phyloP scores from a whole-genome alignment of 306 rosid species.

The Mimosa pudica region DNA sequence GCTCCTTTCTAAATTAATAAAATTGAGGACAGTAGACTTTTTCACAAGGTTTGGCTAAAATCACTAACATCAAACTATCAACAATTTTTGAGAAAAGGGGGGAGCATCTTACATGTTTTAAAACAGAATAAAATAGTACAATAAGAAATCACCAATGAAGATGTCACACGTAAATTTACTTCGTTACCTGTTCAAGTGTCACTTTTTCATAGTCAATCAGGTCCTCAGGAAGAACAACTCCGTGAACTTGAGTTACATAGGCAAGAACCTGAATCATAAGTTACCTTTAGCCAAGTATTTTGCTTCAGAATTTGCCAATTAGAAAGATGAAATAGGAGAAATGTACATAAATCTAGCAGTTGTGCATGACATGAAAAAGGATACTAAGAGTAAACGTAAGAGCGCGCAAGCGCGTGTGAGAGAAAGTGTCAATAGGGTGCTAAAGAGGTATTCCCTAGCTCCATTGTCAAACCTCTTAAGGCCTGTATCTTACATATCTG shows the following conservation, averaged over 20 bases:
- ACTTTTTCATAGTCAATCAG: conserved; percentile 57
- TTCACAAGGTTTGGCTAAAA: conserved; percentile 14
- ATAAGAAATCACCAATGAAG: conserved; percentile 8
- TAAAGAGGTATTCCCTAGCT: neutral
- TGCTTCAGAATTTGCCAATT: conserved; percentile 27
- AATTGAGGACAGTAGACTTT: neutral
- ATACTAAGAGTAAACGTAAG: neutral
- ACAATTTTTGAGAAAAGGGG: conserved; percentile 8
- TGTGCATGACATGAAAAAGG: neutral
- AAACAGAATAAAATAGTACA: conserved; percentile 18
- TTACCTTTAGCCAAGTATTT: conserved; percentile 31
- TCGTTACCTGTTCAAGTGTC: conserved; percentile 66
- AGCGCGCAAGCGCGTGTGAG: too few species aligned
- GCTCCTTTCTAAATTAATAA: neutral
- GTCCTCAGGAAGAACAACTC: conserved; percentile 74
- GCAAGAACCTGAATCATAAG: conserved; percentile 71
- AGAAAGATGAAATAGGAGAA: conserved; percentile 4
- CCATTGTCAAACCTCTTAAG: neutral
- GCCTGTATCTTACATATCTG: neutral
- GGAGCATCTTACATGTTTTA: conserved; percentile 13
- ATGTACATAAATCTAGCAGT: conserved; percentile 21
- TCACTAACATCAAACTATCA: conserved; percentile 28
- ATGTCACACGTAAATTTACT: conserved; percentile 29
- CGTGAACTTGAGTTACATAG: conserved; percentile 96
- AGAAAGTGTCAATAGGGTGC: too few species aligned